These are phyloP conservation scores for Xylariomycetidae sp. DNA, from an alignment of 2,329 filamentous ascomycete genomes.

Conservation along the genomic window DNA sequence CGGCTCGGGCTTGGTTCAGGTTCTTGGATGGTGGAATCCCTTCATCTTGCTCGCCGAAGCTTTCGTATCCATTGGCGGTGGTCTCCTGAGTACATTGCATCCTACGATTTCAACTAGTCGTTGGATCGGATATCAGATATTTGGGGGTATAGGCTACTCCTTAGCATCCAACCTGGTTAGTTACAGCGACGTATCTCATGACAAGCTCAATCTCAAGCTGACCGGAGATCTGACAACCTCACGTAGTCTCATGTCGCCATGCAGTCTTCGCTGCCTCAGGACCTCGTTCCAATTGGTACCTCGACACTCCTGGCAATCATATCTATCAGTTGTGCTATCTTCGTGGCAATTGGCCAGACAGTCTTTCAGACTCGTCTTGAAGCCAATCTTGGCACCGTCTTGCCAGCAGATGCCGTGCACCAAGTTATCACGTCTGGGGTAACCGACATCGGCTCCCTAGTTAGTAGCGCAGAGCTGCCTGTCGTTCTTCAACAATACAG, in stretches of 20 bases:
- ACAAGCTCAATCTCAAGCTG: too few species aligned
- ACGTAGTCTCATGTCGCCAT: conserved; percentile 13
- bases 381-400: conserved; percentile 7
- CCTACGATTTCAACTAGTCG: conserved; percentile 6
- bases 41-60: conserved; percentile 11
- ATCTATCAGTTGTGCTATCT: conserved; percentile 15
- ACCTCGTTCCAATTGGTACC: conserved; percentile 14
- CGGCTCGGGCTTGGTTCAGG: conserved; percentile 7
- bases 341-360: conserved; percentile 12
- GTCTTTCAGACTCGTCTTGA: conserved; percentile 10
- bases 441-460: conserved; percentile 6
- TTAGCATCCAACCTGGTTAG: conserved; percentile 10
- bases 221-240: neutral
- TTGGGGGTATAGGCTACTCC: conserved; percentile 15
- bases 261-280: conserved; percentile 14
- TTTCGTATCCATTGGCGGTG: conserved; percentile 9
- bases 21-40: conserved; percentile 12
- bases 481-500: conserved; percentile 10
- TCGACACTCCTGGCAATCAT: conserved; percentile 10
- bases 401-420: conserved; percentile 5
- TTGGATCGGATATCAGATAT: conserved; percentile 17
- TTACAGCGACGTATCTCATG: neutral
- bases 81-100: conserved; percentile 12
- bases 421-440: conserved; percentile 11
- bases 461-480: conserved; percentile 2